Conservation (phyloP, 2,329 filamentous ascomycete genomes). For the Coccinonectria pachysandricola region DNA sequence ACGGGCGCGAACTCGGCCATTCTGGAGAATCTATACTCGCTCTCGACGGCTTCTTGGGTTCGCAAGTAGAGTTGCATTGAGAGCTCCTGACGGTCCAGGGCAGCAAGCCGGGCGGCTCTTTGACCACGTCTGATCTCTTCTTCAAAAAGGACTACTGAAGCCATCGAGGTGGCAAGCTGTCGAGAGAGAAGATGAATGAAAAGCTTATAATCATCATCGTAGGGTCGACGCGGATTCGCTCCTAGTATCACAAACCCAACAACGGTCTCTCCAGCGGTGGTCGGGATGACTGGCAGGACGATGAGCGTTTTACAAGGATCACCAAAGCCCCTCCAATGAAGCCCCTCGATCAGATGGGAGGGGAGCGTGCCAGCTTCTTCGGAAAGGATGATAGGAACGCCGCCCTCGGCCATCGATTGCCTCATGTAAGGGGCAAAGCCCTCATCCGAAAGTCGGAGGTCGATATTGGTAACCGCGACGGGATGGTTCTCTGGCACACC, state of each 20-base stretch:
- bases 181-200: constrained; percentile 66
- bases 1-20: constrained; percentile 81
- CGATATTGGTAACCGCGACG: constrained; percentile 50
- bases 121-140: constrained; percentile 71
- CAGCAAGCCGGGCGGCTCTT: constrained; percentile 62
- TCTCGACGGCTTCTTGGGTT: constrained; percentile 52
- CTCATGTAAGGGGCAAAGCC: constrained; percentile 70
- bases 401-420: constrained; percentile 57
- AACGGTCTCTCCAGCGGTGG: constrained; percentile 57
- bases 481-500: constrained; percentile 57
- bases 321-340: constrained; percentile 61
- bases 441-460: constrained; percentile 57
- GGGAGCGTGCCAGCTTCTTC: constrained; percentile 59
- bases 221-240: constrained; percentile 66
- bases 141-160: constrained; percentile 73
- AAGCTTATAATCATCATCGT: constrained; percentile 69
- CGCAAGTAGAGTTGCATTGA: constrained; percentile 62
- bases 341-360: constrained; percentile 49
- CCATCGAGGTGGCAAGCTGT: constrained; percentile 69
- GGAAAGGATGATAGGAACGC: constrained; percentile 57
- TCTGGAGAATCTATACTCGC: constrained; percentile 69
- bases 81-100: constrained; percentile 65
- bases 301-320: constrained; percentile 62
- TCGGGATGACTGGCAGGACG: constrained; percentile 70
- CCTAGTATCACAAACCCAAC: constrained; percentile 73